A percentile compares a stretch with the other conserved stretches of the same genome.
phyloP scores from a whole-genome alignment of 202 grass and related monocot genomes.

The Setaria viridis region DNA sequence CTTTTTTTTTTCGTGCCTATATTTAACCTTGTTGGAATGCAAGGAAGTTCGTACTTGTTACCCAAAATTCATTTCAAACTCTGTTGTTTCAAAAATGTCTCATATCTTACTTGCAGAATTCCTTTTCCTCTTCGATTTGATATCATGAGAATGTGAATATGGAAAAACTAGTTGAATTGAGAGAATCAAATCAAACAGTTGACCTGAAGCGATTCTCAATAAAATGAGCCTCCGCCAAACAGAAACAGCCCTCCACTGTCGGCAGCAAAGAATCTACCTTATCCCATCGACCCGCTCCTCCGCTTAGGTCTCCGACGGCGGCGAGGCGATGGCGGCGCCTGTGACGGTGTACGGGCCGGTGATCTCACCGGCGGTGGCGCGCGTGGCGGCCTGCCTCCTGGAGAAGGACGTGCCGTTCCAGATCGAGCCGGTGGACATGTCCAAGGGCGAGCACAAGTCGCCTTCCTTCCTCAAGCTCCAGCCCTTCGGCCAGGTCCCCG shows the following conservation, averaged over 20 bases:
- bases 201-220: not conserved
- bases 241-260: not conserved
- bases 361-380: constrained; percentile 67
- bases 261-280: not conserved
- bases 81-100: not conserved
- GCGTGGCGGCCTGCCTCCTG: constrained; percentile 74
- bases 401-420: constrained; percentile 85
- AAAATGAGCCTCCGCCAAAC: not conserved
- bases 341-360: constrained; percentile 74
- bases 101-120: no score
- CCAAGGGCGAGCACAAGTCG: constrained; percentile 90
- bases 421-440: constrained; percentile 77
- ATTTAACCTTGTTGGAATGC: no score
- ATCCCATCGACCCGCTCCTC: not conserved
- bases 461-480: constrained; percentile 87
- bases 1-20: no score
- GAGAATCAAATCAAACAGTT: not conserved
- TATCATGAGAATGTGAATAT: no score
- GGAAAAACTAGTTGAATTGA: no score
- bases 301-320: not conserved
- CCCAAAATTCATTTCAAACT: not conserved
- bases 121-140: no score
- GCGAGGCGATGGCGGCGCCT: constrained; percentile 49
- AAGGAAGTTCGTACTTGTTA: not conserved
- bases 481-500: constrained; percentile 89